A percentile compares a stretch with the other conserved stretches of the same genome.
These are phyloP conservation scores for Aspergillus cavernicola DNA, from an alignment of 495 filamentous ascomycete species.

Conservation along the genomic window DNA sequence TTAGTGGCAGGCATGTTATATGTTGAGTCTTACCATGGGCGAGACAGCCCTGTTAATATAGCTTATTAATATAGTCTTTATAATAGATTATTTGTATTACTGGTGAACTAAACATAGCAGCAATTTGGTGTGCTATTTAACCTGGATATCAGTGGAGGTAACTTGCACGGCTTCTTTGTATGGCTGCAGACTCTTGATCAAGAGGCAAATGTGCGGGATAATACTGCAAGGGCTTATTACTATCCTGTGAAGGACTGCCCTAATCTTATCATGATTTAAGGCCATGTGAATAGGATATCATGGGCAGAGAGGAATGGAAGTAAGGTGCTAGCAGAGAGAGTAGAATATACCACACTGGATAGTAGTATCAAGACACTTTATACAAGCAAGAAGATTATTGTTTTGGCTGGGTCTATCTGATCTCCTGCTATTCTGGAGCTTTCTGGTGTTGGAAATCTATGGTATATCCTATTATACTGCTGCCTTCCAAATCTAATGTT, in stretches of 20 bases:
- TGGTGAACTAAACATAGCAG: conserved; percentile 21
- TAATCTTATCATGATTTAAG: conserved; percentile 34
- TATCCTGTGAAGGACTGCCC: conserved; percentile 29
- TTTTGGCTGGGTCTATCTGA: conserved; percentile 55
- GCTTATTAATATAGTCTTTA: conserved; percentile 36
- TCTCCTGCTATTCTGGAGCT: conserved; percentile 57
- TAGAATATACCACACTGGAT: conserved; percentile 20
- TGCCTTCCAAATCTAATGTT: not conserved
- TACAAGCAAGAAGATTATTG: conserved; percentile 54
- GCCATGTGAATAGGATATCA: conserved; percentile 33
- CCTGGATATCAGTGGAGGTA: conserved; percentile 37
- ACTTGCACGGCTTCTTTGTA: conserved; percentile 35
- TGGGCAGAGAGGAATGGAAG: conserved; percentile 18
- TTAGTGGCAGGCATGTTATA: conserved; percentile 39
- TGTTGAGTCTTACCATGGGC: conserved; percentile 44
- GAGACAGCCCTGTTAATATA: conserved; percentile 43
- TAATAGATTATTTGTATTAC: conserved; percentile 25
- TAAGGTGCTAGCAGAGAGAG: conserved; percentile 21
- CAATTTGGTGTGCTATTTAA: conserved; percentile 35
- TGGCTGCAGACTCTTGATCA: conserved; percentile 40
- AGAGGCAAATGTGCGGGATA: conserved; percentile 45
- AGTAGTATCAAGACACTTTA: conserved; percentile 28
- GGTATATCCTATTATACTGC: not conserved
- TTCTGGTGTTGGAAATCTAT: conserved; percentile 54
- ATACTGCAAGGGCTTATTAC: conserved; percentile 50